Evolutionary conservation across 164 flowering plant species (phyloP).

Genomic region (Kingdonia uniflora): DNA sequence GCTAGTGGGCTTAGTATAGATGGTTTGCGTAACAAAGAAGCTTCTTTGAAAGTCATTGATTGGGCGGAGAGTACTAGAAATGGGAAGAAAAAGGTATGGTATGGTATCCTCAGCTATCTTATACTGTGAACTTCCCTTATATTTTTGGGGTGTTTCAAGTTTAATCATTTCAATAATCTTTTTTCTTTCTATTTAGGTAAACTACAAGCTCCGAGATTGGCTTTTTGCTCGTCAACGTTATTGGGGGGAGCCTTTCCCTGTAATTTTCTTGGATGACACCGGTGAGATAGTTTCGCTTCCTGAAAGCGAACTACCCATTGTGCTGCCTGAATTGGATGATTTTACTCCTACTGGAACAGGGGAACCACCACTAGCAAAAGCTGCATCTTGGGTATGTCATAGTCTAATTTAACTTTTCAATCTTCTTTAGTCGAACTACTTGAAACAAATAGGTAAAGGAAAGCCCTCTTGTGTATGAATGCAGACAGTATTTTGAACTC

Average conservation of each 20-base stretch:
- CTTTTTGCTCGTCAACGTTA: conserved; percentile 97
- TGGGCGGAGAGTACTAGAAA: conserved; percentile 77
- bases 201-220: conserved; percentile 95
- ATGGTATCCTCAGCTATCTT: background rate
- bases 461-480: no score
- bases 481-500: no score
- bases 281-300: conserved; percentile 56
- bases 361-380: conserved; percentile 90
- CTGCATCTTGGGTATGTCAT: conserved; percentile 66
- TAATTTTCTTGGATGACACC: conserved; percentile 56
- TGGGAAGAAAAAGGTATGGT: conserved; percentile 80
- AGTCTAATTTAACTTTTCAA: no score
- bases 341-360: conserved; percentile 97
- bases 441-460: no score
- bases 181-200: conserved; percentile 38
- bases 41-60: conserved; percentile 55
- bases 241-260: conserved; percentile 99
- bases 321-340: conserved; percentile 91
- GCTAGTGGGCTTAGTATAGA: conserved; percentile 59
- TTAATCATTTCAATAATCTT: background rate
- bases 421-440: no score
- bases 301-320: conserved; percentile 75
- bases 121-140: background rate
- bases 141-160: background rate
- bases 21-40: conserved; percentile 60